A percentile compares a stretch with the other conserved stretches of the same genome.
Conservation (phyloP, 495 filamentous ascomycete genomes). For the Polyplosphaeria fusca region DNA sequence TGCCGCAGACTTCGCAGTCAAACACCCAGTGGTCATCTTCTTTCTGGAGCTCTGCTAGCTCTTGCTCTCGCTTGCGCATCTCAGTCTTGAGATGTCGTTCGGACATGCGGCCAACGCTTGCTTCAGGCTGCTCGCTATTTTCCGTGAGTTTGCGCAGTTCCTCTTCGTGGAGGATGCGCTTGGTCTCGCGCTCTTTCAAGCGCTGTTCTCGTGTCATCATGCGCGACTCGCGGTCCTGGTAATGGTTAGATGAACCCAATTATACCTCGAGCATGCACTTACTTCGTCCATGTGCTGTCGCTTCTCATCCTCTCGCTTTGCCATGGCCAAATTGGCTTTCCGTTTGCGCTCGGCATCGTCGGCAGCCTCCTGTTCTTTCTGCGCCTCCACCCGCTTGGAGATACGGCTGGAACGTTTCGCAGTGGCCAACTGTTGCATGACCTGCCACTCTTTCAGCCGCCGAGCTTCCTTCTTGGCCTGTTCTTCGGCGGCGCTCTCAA, state of each 20-base stretch:
- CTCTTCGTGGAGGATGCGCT: slow-evolving; percentile 76
- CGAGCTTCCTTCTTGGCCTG: slow-evolving; percentile 65
- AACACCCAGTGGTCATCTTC: slow-evolving; percentile 91
- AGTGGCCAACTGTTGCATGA: slow-evolving; percentile 78
- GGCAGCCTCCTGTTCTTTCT: slow-evolving; percentile 67
- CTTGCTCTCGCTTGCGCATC: slow-evolving; percentile 71
- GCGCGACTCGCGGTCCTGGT: slow-evolving; percentile 69
- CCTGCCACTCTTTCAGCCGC: slow-evolving; percentile 75
- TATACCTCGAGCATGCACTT: slow-evolving; percentile 15
- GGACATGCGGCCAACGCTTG: slow-evolving; percentile 64
- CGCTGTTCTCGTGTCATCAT: slow-evolving; percentile 82
- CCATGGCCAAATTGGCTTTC: slow-evolving; percentile 60
- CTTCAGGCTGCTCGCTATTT: slow-evolving; percentile 64
- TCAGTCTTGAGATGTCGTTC: slow-evolving; percentile 75
- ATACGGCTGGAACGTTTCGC: slow-evolving; percentile 91
- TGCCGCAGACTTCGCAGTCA: slow-evolving; percentile 83
- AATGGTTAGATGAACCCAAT: slow-evolving; percentile 2
- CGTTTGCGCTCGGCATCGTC: slow-evolving; percentile 69
- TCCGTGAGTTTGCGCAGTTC: slow-evolving; percentile 75
- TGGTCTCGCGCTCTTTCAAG: slow-evolving; percentile 74
- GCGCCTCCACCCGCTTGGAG: slow-evolving; percentile 74
- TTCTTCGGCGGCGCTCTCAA: slow-evolving; percentile 77
- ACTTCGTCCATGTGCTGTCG: slow-evolving; percentile 61
- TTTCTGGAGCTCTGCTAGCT: slow-evolving; percentile 62
- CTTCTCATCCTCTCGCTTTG: slow-evolving; percentile 65